Percentiles rank a stretch among this genome's conserved stretches.
Conservation (phyloP, 257 asterid genomes). For the Primulina huaijiensis region DNA sequence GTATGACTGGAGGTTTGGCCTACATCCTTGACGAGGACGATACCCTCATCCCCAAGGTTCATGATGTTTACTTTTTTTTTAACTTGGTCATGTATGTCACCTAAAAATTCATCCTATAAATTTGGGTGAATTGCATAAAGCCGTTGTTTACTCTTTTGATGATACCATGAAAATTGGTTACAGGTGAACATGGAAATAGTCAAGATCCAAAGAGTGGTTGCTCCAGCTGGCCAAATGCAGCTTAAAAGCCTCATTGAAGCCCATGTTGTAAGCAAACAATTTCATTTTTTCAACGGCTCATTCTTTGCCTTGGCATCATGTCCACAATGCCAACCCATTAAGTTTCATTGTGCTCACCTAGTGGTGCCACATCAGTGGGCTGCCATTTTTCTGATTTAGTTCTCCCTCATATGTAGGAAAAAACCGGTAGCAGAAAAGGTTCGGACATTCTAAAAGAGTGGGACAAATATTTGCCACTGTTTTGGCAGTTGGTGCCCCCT, state of each 20-base stretch:
- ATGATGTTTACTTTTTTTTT: slow-evolving; percentile 14
- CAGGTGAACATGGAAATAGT: slow-evolving; percentile 98
- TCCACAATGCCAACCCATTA: background rate
- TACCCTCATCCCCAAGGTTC: slow-evolving; percentile 87
- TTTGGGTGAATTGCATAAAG: background rate
- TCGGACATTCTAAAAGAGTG: slow-evolving; percentile 65
- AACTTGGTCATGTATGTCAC: background rate
- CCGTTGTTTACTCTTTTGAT: background rate
- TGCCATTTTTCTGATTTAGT: background rate
- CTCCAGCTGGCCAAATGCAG: slow-evolving; percentile 95
- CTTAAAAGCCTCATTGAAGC: slow-evolving; percentile 88
- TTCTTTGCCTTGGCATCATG: background rate
- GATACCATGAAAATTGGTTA: slow-evolving; percentile 6
- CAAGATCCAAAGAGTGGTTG: slow-evolving; percentile 94
- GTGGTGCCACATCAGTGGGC: background rate
- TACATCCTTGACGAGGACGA: slow-evolving; percentile 93
- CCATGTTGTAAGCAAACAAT: slow-evolving; percentile 71
- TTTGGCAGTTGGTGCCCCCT: slow-evolving; percentile 98
- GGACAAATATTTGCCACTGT: slow-evolving; percentile 82
- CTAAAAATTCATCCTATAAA: no score
- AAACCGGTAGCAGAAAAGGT: slow-evolving; percentile 88
- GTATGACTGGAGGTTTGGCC: slow-evolving; percentile 57
- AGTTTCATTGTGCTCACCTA: no score
- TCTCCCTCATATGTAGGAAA: slow-evolving; percentile 47
- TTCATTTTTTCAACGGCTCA: background rate